Conservation (phyloP, 176 grass and related monocot genomes). For the Ananas comosus region DNA sequence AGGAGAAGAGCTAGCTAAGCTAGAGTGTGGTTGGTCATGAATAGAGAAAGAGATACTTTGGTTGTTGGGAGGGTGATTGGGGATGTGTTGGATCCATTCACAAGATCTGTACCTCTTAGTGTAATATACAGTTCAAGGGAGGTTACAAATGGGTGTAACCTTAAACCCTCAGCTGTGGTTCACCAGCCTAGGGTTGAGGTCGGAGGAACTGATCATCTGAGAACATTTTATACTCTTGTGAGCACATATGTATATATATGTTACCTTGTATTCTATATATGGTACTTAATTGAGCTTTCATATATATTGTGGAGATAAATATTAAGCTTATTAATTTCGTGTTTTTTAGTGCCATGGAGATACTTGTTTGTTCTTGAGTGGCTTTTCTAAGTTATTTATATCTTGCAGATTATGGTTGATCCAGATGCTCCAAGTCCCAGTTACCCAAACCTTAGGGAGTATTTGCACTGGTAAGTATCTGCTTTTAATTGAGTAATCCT, state of each 20-base stretch:
- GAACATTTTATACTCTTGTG: constrained; percentile 68
- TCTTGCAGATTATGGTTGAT: constrained; percentile 61
- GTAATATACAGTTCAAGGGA: constrained; percentile 45
- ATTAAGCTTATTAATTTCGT: background rate
- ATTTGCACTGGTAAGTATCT: constrained; percentile 64
- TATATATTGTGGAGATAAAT: too few relatives aligned
- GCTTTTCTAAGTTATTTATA: constrained; percentile 14
- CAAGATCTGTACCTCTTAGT: constrained; percentile 30
- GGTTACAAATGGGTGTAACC: constrained; percentile 37
- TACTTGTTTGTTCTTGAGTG: background rate
- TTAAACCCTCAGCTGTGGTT: constrained; percentile 44
- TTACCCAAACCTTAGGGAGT: constrained; percentile 67
- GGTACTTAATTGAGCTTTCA: background rate
- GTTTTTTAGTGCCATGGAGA: background rate
- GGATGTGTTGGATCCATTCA: constrained; percentile 66
- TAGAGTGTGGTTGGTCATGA: background rate
- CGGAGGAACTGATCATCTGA: constrained; percentile 49
- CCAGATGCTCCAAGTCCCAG: constrained; percentile 74
- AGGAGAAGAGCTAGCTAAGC: background rate
- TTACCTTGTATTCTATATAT: background rate
- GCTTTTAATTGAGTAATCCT: background rate
- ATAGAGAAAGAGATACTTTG: constrained; percentile 31
- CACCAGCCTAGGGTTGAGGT: constrained; percentile 47
- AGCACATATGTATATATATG: constrained; percentile 6
- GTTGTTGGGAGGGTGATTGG: constrained; percentile 34